Base-by-base conservation (phyloP, 768 basidiomycete species). In the Agaricus blazei region DNA sequence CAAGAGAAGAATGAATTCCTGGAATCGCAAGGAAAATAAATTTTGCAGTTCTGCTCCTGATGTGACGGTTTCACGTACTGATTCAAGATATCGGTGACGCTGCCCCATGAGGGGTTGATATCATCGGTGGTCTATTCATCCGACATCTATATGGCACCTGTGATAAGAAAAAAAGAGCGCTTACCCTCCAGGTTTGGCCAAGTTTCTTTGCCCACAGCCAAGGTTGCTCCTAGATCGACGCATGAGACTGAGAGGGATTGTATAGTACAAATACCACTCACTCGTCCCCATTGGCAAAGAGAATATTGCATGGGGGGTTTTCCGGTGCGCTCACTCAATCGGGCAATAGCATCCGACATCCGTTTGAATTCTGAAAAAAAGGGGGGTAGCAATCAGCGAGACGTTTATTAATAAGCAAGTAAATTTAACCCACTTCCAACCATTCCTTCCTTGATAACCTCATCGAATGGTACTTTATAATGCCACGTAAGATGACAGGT, bases 201-300 rank as follows among this genome's bases (percentile, higher is more conserved):
- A 82, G 69, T 26, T 66, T 66, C 58, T 67, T 74, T 1, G 80
- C 85, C 85, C 85, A 87, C 4, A 79, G 54, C 84, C 82, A 85
- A 0, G 81, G 81, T 69, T 84, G 78, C 62, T 78, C 71, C 81
- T 84, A 31, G 23, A 28, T 3, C 7, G 15, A 19, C 4, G 14
- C 12, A 37, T 15, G 15, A 19, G 19, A 9, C n/a, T 3, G 31
- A 14, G 24, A 9, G 9, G 12, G 31, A 34, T 19, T 15, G 2
- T 8, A 49, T 11, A 14, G 24, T 24, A 23, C 6, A 3, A 19
- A 34, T 9, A 4, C 12, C 1, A 63, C 75, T 62, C 64, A 87
- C 85, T 62, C 77, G 69, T 45, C 85, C 85, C 85, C 85, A 87
- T 61, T 86, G 75, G 64, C 85, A 87, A 15, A 87, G 63, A 15